Evolutionary conservation across 352 stramenopile species (phyloP), one percentile per base, ranked within the genome.

Genomic region (Pythium monospermum): DNA sequence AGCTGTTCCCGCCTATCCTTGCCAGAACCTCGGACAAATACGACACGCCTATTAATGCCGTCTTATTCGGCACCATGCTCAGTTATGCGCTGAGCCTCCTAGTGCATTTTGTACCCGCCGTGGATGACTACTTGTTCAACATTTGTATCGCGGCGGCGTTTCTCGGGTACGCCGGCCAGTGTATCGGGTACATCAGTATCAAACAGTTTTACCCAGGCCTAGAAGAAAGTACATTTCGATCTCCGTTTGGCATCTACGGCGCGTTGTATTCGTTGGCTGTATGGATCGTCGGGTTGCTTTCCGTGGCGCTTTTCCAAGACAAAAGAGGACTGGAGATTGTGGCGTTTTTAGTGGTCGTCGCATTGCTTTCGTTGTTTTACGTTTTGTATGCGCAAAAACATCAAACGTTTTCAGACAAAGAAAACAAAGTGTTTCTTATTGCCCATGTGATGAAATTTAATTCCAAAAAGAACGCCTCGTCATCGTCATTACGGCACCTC

Each of bases 171-270:
- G 37, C 51, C 4, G 46, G 55, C 4, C 64, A 73, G 50, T 73
- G 64, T 27, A 51, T 68, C 28, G 64, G 60, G 1, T 73, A 73
- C 50, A 63, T 73, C 25, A 59, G 51, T 4, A 44, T 73, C 31
- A 58, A 59, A 30, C 31, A 37, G 1, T 51, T 59, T 16, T 66
- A 65, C 22, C 51, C 49, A 0, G 39, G 13, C 18, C 22, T 64
- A 2, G 30, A 53, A 16, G 38, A 53, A 6, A 69, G 50, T 23
- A 38, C 45, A 36, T 69, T 64, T 50, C 22, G 36, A 7, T 64
- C 45, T 19, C 64, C 64, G 16, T 57, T 73, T 16, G 64, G 64
- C 8, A 57, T 69, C 31, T 36, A 28, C 28, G 64, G 64, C 13
- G 64, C 64, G 21, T 22, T 66, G 10, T 66, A 61, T 50, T 66